Base-by-base conservation (phyloP, 805 yeast species). In the Saturnispora halmiae region DNA sequence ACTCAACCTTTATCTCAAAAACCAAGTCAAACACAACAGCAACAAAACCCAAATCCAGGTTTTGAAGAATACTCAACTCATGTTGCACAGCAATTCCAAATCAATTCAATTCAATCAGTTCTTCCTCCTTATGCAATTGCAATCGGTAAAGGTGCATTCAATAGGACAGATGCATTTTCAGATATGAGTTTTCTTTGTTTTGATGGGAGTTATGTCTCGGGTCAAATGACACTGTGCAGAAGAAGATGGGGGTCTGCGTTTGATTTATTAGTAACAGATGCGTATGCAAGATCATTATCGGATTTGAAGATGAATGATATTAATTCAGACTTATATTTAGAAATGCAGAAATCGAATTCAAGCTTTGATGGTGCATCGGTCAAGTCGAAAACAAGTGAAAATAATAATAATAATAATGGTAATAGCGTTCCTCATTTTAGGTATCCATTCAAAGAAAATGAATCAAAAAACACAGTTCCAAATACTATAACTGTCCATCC, bases 181-280 rank as follows among this genome's bases (percentile, higher is more conserved):
- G 92, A 83, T 59, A 77, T 83, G 54, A 87, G 82, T 53, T 64
- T 83, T 36, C 69, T 82, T 8, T 71, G 83, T 1, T 66, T 73
- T n/a, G 83, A 76, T 51, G 90, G 88, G 6, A 79, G 75, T 34
- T 60, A 77, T n/a, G 66, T 80, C 13, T 75, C 79, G 0, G 75
- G 79, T 4, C 80, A 88, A 1, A 45, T 76, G 36, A 67, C 65
- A 47, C 61, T 82, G 4, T 64, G 83, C 40, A 67, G 82, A 48
- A 80, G 77, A 49, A 65, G 92, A 53, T 83, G 94, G 94, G 92
- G 92, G 1, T 58, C 73, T 26, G 78, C 73, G 46, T 83, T 83
- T 52, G 78, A 79, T 47, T 67, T 68, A 47, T 46, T 82, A 14
- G 56, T 82, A 30, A 66, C 86, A 0, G 69, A 72, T 49, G 82